Conservation (phyloP, 192 early-diverging fungal species). For the Backusella circina region DNA sequence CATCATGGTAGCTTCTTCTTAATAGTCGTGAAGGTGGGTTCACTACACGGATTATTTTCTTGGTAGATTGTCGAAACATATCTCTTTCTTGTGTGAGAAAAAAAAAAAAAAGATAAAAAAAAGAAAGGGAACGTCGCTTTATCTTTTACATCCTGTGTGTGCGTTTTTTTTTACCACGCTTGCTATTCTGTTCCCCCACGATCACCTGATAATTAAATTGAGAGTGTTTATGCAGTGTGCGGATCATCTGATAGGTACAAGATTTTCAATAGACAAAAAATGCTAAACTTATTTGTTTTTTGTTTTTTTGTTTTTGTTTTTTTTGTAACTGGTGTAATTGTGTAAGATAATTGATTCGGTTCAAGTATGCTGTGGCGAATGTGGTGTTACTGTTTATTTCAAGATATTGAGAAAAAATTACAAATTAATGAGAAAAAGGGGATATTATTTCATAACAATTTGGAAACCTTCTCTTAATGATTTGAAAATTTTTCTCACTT, state of each 20-base stretch:
- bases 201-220: not conserved
- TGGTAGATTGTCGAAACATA: slow-evolving; percentile 1
- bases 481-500: too few relatives aligned
- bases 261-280: too few relatives aligned
- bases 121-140: not conserved
- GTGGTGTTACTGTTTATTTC: too few relatives aligned
- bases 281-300: too few relatives aligned
- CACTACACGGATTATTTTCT: not conserved
- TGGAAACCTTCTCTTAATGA: too few relatives aligned
- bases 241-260: not conserved
- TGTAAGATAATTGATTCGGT: too few relatives aligned
- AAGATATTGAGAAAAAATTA: too few relatives aligned
- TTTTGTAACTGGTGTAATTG: too few relatives aligned
- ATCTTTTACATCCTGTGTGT: not conserved
- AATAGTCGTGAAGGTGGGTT: not conserved
- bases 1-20: slow-evolving; percentile 62
- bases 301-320: too few relatives aligned
- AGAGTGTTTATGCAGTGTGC: not conserved
- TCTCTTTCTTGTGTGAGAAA: not conserved
- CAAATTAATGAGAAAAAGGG: too few relatives aligned
- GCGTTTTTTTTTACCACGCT: not conserved
- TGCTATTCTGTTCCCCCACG: not conserved
- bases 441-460: too few relatives aligned
- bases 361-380: too few relatives aligned
- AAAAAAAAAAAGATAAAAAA: slow-evolving; percentile 1